A percentile compares a stretch with the other conserved stretches of the same genome.
These are phyloP conservation scores for Gastrolobium bilobum DNA, from an alignment of 306 rosid genomes.

Conservation along the genomic window DNA sequence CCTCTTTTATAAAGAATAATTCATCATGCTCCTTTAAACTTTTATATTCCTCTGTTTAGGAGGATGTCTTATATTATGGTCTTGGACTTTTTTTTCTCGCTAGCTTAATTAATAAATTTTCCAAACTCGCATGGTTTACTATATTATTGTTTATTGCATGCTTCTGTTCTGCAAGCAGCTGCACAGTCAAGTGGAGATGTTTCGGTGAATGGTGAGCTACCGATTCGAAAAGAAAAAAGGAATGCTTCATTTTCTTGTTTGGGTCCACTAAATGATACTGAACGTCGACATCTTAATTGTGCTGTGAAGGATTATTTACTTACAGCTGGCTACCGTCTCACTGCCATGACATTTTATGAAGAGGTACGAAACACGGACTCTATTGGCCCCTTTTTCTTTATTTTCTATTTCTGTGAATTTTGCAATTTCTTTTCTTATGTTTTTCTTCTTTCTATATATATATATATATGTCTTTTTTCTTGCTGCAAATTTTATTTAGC, in stretches of 20 bases:
- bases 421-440: background rate
- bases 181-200: slow-evolving; percentile 51
- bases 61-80: no score
- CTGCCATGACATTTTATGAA: slow-evolving; percentile 96
- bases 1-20: no score
- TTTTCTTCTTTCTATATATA: background rate
- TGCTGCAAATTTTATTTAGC: no score
- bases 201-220: slow-evolving; percentile 52
- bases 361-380: slow-evolving; percentile 62
- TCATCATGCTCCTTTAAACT: no score
- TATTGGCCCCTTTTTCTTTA: background rate
- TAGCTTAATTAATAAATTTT: no score
- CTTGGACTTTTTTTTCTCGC: no score
- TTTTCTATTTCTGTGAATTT: background rate
- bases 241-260: slow-evolving; percentile 60
- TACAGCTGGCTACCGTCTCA: slow-evolving; percentile 88
- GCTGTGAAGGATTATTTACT: slow-evolving; percentile 96
- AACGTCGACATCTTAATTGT: slow-evolving; percentile 83
- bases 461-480: no score
- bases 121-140: no score
- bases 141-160: slow-evolving; percentile 15
- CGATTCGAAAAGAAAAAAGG: slow-evolving; percentile 55
- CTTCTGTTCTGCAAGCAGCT: slow-evolving; percentile 35
- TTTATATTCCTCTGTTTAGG: no score
- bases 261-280: slow-evolving; percentile 76